Evolutionary conservation across 2,329 filamentous ascomycete genomes (phyloP).

Genomic region (Colletotrichum echinochloae): DNA sequence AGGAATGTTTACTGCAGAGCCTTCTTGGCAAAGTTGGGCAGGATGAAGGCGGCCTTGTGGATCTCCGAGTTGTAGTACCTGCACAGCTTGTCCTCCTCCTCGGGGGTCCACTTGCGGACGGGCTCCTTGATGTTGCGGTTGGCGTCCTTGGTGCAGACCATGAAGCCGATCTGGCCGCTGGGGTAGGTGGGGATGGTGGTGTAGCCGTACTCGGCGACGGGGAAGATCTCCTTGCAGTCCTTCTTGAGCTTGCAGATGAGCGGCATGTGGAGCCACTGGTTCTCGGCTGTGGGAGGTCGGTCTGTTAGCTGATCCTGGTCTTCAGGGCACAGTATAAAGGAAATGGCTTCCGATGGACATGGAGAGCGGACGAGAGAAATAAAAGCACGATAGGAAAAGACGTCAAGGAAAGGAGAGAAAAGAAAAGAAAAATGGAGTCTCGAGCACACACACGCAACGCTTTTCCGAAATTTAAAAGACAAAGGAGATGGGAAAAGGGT

Average conservation of each 20-base stretch:
- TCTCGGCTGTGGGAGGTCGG: slow-evolving; percentile 79
- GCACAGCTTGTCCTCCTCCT: slow-evolving; percentile 94
- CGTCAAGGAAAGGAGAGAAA: neutral
- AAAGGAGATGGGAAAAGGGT: slow-evolving; percentile 18
- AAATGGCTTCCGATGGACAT: neutral
- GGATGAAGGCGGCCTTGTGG: slow-evolving; percentile 92
- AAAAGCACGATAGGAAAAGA: neutral
- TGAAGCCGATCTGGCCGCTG: slow-evolving; percentile 99
- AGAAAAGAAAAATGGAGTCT: neutral
- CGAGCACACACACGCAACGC: neutral
- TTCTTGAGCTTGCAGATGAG: slow-evolving; percentile 97
- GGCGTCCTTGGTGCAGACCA: slow-evolving; percentile 98
- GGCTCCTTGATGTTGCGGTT: slow-evolving; percentile 86
- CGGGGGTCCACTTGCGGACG: slow-evolving; percentile 80
- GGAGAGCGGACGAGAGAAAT: neutral
- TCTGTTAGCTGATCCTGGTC: slow-evolving; percentile 36
- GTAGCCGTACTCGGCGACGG: slow-evolving; percentile 97
- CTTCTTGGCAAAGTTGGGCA: slow-evolving; percentile 94
- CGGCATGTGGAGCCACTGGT: slow-evolving; percentile 97
- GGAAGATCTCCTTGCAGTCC: slow-evolving; percentile 97
- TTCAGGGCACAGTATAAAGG: neutral
- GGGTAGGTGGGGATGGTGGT: slow-evolving; percentile 99
- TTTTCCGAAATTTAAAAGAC: neutral
- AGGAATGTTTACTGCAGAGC: slow-evolving; percentile 63
- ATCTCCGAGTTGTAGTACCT: slow-evolving; percentile 98